Base-by-base conservation (phyloP, 352 stramenopile species). In the Phytopythium mirpurense region DNA sequence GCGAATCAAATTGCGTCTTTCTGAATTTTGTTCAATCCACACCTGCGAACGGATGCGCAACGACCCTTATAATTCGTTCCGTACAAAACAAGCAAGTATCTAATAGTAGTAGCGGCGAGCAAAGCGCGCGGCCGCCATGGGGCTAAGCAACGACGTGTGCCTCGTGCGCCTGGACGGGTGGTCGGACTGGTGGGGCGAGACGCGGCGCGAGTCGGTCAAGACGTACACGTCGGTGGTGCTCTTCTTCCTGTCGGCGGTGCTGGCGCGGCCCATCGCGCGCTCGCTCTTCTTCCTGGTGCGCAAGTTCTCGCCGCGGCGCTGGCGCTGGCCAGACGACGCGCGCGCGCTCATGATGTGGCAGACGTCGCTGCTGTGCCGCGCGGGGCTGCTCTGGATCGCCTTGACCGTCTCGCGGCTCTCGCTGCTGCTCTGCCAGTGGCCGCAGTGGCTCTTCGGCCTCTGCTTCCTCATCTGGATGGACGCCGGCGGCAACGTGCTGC, bases 391-490 rank as follows among this genome's bases (percentile, higher is more conserved):
- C 38, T 90, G 80, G 77, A 86, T 85, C 51, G 69, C 78, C 24
- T 60, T 90, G 35, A 24, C 64, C 27, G 75, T 86, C 12, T 86
- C 80, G 34, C 63, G 72, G 7, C 56, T 90, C 26, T 87, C 74
- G 3, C 48, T 83, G 29, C 70, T 88, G 48, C 60, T 90, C 29
- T 73, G 78, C 31, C 59, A 86, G 21, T 88, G 73, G 78, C 80
- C 80, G 2, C 62, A 61, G n/a, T 88, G 73, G 77, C 56, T 83
- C 56, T 90, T 88, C 54, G 75, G 78, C 5, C 52, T 86, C 18
- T 84, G 61, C 46, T 78, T 90, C 51, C 73, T 90, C 60, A 81
- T 90, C 57, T 90, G 77, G 80, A 72, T 90, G 61, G 75, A 90
- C 64, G 59, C 75, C 0, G 70, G 50, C 1, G 73, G 71, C 27